A percentile compares a stretch with the other conserved stretches of the same genome.
These are phyloP conservation scores for Ophiostoma piceae DNA, from an alignment of 2,329 filamentous ascomycete genomes.

Conservation along the genomic window DNA sequence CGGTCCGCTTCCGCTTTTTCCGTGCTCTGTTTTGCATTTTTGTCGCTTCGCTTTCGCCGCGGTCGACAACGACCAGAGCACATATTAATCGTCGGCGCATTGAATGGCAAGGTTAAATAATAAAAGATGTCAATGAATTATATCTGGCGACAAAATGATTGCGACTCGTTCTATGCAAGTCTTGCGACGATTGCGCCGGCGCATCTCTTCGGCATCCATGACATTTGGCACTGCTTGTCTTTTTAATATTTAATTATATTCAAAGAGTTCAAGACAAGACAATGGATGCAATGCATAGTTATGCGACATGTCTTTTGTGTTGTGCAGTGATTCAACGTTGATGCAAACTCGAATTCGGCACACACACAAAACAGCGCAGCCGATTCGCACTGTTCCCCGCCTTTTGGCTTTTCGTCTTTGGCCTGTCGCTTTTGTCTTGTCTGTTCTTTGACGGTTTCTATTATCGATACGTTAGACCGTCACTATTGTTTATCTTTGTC, in stretches of 20 bases:
- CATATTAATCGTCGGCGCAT: not conserved
- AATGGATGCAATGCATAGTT: not conserved
- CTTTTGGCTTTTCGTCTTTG: constrained; percentile 7
- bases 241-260: no score
- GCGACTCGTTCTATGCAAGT: not conserved
- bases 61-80: no score
- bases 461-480: not conserved
- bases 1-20: not conserved
- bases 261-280: no score
- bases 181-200: not conserved
- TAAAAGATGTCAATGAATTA: not conserved
- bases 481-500: not conserved
- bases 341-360: no score
- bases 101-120: not conserved
- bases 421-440: not conserved
- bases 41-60: not conserved
- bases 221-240: not conserved
- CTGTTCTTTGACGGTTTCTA: not conserved
- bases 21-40: no score
- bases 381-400: constrained; percentile 10
- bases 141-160: no score
- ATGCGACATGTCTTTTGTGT: not conserved
- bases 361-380: not conserved
- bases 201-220: not conserved
- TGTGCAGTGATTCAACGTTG: not conserved